A percentile compares a stretch with the other conserved stretches of the same genome.
phyloP scores from a whole-genome alignment of 2,329 filamentous ascomycete genomes.

The Ilyonectria destructans region DNA sequence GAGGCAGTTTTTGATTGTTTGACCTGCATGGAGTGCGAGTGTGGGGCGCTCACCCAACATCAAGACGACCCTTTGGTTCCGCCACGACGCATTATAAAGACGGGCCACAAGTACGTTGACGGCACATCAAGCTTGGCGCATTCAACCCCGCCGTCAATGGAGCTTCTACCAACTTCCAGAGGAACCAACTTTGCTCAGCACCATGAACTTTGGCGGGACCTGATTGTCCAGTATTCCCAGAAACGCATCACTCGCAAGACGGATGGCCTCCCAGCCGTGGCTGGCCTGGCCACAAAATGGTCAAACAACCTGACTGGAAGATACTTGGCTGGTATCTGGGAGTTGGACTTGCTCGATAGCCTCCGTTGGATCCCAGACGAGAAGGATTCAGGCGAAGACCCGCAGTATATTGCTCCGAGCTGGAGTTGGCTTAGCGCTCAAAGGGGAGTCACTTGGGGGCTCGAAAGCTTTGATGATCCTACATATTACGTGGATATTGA shows the following conservation, averaged over 20 bases:
- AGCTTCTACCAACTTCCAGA: neutral
- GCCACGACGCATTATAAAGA: constrained; percentile 42
- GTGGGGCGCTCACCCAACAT: constrained; percentile 38
- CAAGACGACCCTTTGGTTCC: constrained; percentile 36
- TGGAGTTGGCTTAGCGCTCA: constrained; percentile 50
- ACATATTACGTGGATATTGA: constrained; percentile 34
- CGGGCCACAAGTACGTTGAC: constrained; percentile 39
- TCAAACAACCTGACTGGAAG: constrained; percentile 30
- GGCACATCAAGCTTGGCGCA: constrained; percentile 23
- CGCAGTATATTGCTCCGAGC: constrained; percentile 38
- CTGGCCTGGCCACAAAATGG: constrained; percentile 45
- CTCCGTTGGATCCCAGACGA: constrained; percentile 44
- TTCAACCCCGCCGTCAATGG: neutral
- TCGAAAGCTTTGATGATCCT: too few species aligned
- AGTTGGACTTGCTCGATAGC: constrained; percentile 35
- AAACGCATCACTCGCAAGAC: constrained; percentile 42
- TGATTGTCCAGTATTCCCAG: constrained; percentile 45
- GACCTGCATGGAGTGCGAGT: constrained; percentile 46
- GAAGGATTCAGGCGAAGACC: constrained; percentile 13
- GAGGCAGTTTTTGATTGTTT: constrained; percentile 49
- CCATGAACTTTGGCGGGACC: constrained; percentile 45
- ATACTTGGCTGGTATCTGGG: constrained; percentile 49
- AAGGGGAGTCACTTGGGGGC: constrained; percentile 44
- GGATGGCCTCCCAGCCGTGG: constrained; percentile 46
- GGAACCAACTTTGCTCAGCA: constrained; percentile 29